Evolutionary conservation across 441 rosid species (phyloP).

Genomic region (Syzygium malaccense): DNA sequence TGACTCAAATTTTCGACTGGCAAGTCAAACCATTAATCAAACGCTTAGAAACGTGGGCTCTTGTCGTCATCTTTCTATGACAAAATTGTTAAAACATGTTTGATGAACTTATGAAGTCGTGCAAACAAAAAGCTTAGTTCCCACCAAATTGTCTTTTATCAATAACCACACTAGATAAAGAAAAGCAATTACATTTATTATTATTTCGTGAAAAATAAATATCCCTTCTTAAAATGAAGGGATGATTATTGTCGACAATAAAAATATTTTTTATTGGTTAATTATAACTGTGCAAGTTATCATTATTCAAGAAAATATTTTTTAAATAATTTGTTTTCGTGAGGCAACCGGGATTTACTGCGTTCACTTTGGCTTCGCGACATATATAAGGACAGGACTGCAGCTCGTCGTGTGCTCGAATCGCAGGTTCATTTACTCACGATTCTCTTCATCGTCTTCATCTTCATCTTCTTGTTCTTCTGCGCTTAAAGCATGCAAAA

Average conservation of each 20-base stretch:
- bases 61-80: background rate
- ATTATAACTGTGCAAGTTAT: no score
- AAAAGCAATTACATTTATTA: background rate
- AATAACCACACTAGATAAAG: fast-evolving
- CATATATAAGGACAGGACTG: background rate
- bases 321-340: no score
- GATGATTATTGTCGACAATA: no score
- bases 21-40: background rate
- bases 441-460: background rate
- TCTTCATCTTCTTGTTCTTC: background rate
- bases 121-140: background rate
- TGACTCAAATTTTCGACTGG: background rate
- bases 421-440: background rate
- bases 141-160: background rate
- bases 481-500: conserved; percentile 29
- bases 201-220: no score
- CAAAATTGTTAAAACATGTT: background rate
- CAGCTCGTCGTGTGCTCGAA: background rate
- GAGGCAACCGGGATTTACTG: no score
- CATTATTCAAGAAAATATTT: no score
- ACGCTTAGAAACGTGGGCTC: background rate
- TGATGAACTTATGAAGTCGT: background rate
- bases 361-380: background rate
- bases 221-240: no score
- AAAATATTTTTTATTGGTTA: no score